Conservation (phyloP, 2,329 filamentous ascomycete species). For the Parasarocladium wereldwijsianum region DNA sequence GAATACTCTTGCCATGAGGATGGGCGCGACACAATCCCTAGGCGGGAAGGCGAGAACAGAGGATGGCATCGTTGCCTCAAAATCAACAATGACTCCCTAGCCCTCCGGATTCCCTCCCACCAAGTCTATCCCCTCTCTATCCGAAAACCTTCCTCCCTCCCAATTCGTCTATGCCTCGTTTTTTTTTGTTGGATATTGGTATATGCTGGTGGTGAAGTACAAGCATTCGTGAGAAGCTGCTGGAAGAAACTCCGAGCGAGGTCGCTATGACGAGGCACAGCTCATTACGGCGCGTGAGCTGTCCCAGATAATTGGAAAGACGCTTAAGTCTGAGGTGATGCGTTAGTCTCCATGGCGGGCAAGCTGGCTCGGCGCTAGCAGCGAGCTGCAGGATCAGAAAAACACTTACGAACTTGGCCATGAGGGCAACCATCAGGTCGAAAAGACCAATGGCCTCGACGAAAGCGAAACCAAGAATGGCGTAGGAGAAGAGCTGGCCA, state of each 20-base stretch:
- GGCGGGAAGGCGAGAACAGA: conserved; percentile 1
- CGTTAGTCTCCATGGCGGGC: too few relatives aligned
- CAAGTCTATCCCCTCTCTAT: conserved; percentile 25
- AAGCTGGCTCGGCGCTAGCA: too few relatives aligned
- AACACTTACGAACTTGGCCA: conserved; percentile 70
- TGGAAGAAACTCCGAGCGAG: conserved; percentile 11
- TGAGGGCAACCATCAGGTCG: conserved; percentile 85
- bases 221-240: conserved; percentile 12
- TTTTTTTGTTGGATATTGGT: conserved; percentile 17
- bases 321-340: conserved; percentile 22
- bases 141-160: conserved; percentile 10
- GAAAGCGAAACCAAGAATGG: conserved; percentile 92
- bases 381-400: too few relatives aligned
- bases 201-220: conserved; percentile 6
- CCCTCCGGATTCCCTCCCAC: conserved; percentile 8
- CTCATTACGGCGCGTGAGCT: conserved; percentile 21
- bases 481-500: conserved; percentile 91
- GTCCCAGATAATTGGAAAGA: conserved; percentile 16
- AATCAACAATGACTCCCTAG: conserved; percentile 1
- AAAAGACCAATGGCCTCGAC: conserved; percentile 84
- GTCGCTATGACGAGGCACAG: conserved; percentile 5
- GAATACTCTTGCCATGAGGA: too few relatives aligned
- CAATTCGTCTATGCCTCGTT: conserved; percentile 4
- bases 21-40: too few relatives aligned
- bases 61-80: not conserved